A percentile compares a stretch with the other conserved stretches of the same genome.
phyloP scores from a whole-genome alignment of 2,329 filamentous ascomycete genomes.

The Aspergillus uvarum region DNA sequence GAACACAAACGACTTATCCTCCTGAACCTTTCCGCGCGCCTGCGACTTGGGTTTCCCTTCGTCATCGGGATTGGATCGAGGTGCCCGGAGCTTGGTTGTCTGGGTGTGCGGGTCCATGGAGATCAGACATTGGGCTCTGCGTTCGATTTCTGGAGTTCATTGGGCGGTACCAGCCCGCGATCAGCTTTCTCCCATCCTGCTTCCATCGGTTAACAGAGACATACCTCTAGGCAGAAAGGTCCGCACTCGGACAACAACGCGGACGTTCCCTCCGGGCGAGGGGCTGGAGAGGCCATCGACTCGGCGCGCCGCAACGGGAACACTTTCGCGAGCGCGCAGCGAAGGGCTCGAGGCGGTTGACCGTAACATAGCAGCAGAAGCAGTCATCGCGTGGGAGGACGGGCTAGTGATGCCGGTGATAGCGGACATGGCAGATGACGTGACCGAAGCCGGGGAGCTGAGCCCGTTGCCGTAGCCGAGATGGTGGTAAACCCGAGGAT shows the following conservation, averaged over 20 bases:
- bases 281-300: constrained; percentile 46
- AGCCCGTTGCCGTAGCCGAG: constrained; percentile 30
- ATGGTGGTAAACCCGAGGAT: constrained; percentile 42
- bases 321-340: constrained; percentile 69
- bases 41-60: constrained; percentile 59
- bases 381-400: constrained; percentile 37
- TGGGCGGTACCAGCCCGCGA: neutral
- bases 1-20: constrained; percentile 92
- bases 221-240: constrained; percentile 76
- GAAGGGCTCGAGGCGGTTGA: constrained; percentile 79
- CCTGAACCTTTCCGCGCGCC: constrained; percentile 67
- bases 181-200: neutral
- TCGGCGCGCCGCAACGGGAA: constrained; percentile 54
- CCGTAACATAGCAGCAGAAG: constrained; percentile 35
- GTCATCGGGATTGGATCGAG: constrained; percentile 54
- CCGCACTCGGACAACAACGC: constrained; percentile 77
- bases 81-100: constrained; percentile 75
- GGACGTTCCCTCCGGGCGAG: constrained; percentile 71
- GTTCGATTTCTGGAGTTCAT: constrained; percentile 67
- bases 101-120: constrained; percentile 87
- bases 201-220: constrained; percentile 8
- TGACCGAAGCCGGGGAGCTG: constrained; percentile 37
- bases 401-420: constrained; percentile 38
- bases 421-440: constrained; percentile 34
- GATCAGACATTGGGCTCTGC: constrained; percentile 79